Evolutionary conservation across 2,329 filamentous ascomycete species (phyloP), one percentile per base, ranked within the genome.

Genomic region (Rhinocladiella similis): DNA sequence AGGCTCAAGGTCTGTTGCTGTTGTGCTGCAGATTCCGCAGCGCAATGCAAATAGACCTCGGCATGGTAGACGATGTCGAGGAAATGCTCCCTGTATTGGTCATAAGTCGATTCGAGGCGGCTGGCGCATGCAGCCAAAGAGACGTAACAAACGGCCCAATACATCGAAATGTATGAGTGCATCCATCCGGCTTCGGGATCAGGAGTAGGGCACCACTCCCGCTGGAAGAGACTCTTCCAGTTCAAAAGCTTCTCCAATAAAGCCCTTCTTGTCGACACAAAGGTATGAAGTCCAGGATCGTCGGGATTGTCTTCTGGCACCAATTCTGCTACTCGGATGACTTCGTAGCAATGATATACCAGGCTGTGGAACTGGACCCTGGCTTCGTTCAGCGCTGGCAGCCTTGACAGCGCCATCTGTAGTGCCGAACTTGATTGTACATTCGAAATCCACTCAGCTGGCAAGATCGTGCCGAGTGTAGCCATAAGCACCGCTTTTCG

Each of bases 1-100:
- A 67, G 61, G 6, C 62, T 67, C 45, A 61, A 51, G 5, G 42
- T 36, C 14, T n/a, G 51, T n/a, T 38, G 47, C 14, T 27, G 25
- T 10, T 27, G 25, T 10, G 29, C 39, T 2, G 20, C 22, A 13
- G 36, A 41, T 46, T 47, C 25, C n/a, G 36, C 22, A 3, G 25
- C n/a, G 27, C 53, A 47, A 5, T 45, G n/a, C 14, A 63, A 38
- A 6, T 48, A 48, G 3, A 46, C 16, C 18, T 60, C 50, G 5
- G 53, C 56, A n/a, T 57, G 49, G 3, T 54, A 13, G 16, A 63
- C 16, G 10, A 63, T 57, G 1, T 25, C 47, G 16, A 25, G 38
- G 39, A 63, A 61, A 7, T 39, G 50, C 3, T 52, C 47, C 14
- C 39, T 54, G 20, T 62, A 39, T 14, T 56, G 25, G 27, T 63